phyloP scores from a whole-genome alignment of 495 filamentous ascomycete genomes.

The Usnea hakonensis region DNA sequence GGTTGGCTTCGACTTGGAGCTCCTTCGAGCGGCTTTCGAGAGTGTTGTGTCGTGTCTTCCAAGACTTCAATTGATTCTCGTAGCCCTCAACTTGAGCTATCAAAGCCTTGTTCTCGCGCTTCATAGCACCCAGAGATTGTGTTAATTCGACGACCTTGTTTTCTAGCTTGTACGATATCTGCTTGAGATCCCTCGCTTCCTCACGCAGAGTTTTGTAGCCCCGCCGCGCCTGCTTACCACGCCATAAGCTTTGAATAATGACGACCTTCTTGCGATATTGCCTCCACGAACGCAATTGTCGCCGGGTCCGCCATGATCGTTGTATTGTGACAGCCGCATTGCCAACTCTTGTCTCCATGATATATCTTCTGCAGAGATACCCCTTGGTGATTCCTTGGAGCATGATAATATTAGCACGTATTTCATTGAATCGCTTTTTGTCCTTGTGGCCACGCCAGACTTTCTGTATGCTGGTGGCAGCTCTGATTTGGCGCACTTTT shows the following conservation, averaged over 20 bases:
- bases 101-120: constrained; percentile 83
- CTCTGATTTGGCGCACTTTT: constrained; percentile 72
- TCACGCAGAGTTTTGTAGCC: constrained; percentile 85
- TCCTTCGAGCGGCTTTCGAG: constrained; percentile 86
- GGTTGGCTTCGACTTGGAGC: constrained; percentile 91
- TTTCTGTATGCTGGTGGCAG: constrained; percentile 88
- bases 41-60: constrained; percentile 84
- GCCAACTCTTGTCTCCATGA: constrained; percentile 87
- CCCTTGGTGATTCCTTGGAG: constrained; percentile 87
- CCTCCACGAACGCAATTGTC: constrained; percentile 72
- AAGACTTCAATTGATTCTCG: constrained; percentile 89
- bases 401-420: constrained; percentile 74
- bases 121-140: constrained; percentile 84
- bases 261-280: constrained; percentile 81
- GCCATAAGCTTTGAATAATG: constrained; percentile 89
- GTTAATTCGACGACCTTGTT: constrained; percentile 99
- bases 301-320: constrained; percentile 75
- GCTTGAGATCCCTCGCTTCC: constrained; percentile 94
- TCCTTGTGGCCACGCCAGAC: constrained; percentile 90
- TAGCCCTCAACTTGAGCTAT: constrained; percentile 90
- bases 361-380: constrained; percentile 75
- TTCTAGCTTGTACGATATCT: constrained; percentile 97
- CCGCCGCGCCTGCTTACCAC: constrained; percentile 71
- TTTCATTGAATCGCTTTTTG: constrained; percentile 62
- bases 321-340: constrained; percentile 90